Base-by-base conservation (phyloP, 2,329 filamentous ascomycete genomes). In the Penicillium expansum region DNA sequence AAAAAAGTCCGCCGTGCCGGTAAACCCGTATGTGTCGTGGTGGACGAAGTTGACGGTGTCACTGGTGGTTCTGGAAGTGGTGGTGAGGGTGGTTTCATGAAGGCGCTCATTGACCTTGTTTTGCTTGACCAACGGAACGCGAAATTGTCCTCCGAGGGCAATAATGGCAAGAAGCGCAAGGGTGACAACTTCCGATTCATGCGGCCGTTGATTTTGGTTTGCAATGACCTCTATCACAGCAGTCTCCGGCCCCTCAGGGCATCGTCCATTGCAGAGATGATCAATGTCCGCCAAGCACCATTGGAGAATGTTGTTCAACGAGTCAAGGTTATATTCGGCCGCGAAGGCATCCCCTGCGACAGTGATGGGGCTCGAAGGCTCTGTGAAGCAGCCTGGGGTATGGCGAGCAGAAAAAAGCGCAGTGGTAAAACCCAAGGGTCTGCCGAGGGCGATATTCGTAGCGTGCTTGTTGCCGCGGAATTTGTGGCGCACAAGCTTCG, bases 11-110 rank as follows among this genome's bases (percentile, higher is more conserved):
- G 83, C 53, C 95, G 91, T 69, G 81, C 88, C 33, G 92, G 90
- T 13, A 90, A 87, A 57, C 95, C 94, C 0, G 87, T 97, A 0
- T 99, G 94, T 65, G 90, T 99, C 4, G 83, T 99, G 2, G 91
- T 99, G 0, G 94, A 99, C 68, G 94, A 99, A 75, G 94, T 97
- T 1, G 94, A 99, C 70, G 94, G 94, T 39, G 94, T 95, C 0
- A 91, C 96, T 2, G 82, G 89, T 22, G 92, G 93, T 11, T 87
- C 88, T 48, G 87, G 89, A 5, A 79, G 81, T 24, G 86, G 87
- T 29, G 90, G 92, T 37, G 94, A 99, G 71, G 93, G 93, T 50
- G 94, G 94, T 0, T 99, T 99, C 64, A 87, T 99, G 74, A 96
- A 92, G 71, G 94, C 94, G 1, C 77, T 99, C 58, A 93, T 99